phyloP scores from a whole-genome alignment of 805 yeast species.

The Candida saitoana region DNA sequence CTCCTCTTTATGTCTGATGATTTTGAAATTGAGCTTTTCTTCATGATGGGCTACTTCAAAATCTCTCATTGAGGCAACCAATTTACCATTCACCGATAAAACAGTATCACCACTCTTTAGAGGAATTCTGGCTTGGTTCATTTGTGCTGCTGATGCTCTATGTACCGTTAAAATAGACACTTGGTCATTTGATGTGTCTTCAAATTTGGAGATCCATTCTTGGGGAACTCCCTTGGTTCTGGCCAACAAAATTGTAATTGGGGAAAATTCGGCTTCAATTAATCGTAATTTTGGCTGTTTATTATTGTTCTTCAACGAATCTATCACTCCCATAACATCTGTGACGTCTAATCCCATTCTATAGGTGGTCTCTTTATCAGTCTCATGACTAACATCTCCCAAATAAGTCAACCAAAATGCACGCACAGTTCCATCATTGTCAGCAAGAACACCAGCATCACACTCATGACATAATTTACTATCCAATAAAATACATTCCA shows the following conservation, averaged over 20 bases:
- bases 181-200: conserved; percentile 58
- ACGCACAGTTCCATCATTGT: conserved; percentile 71
- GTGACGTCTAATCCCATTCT: conserved; percentile 75
- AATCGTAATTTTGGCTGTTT: conserved; percentile 55
- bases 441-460: conserved; percentile 73
- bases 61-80: conserved; percentile 66
- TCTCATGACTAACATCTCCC: conserved; percentile 63
- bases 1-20: conserved; percentile 69
- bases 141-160: conserved; percentile 53
- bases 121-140: conserved; percentile 23
- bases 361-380: conserved; percentile 53
- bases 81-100: conserved; percentile 60
- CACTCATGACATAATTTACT: conserved; percentile 69
- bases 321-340: conserved; percentile 56
- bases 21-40: conserved; percentile 48
- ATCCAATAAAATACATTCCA: conserved; percentile 74
- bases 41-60: conserved; percentile 47
- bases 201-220: conserved; percentile 70
- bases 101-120: conserved; percentile 71
- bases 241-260: conserved; percentile 67
- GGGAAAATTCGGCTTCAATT: conserved; percentile 73
- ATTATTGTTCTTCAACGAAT: conserved; percentile 45
- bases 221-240: conserved; percentile 86
- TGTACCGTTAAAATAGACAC: conserved; percentile 69
- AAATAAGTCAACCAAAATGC: conserved; percentile 83